Evolutionary conservation across 2,329 filamentous ascomycete genomes (phyloP).

Genomic region (Periconia macrospinosa): DNA sequence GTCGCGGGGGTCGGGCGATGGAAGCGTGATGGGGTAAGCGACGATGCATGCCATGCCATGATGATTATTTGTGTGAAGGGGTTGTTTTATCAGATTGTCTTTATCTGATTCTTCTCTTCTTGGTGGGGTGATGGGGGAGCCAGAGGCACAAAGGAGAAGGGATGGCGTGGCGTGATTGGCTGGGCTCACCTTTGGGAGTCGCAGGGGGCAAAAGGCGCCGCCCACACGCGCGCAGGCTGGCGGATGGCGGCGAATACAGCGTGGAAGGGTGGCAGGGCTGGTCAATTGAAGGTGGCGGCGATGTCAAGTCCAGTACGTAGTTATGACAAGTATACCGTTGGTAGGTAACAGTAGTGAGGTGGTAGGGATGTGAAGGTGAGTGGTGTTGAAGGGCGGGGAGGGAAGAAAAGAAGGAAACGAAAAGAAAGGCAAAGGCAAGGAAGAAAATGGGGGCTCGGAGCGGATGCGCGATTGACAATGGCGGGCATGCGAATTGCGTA

Average conservation of each 20-base stretch:
- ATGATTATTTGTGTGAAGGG: background rate
- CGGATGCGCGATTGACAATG: too few relatives aligned
- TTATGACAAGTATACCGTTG: background rate
- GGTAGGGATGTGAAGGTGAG: background rate
- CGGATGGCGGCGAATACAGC: too few relatives aligned
- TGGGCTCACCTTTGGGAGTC: background rate
- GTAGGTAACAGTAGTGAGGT: too few relatives aligned
- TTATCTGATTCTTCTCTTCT: too few relatives aligned
- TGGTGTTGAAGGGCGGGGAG: background rate
- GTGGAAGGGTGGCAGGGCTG: background rate
- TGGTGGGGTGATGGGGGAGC: background rate
- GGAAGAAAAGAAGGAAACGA: background rate
- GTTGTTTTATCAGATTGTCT: background rate
- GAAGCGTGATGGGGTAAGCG: constrained; percentile 9
- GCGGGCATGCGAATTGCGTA: too few relatives aligned
- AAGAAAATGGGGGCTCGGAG: background rate
- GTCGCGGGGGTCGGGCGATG: background rate
- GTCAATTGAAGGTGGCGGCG: background rate
- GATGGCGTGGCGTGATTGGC: background rate
- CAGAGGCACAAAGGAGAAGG: too few relatives aligned
- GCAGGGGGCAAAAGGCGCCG: background rate
- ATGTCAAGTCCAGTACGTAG: background rate
- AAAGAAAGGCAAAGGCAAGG: background rate
- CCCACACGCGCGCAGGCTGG: too few relatives aligned
- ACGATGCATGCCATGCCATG: too few relatives aligned